Evolutionary conservation across 257 asterid genomes (phyloP).

Genomic region (Salvia splendens): DNA sequence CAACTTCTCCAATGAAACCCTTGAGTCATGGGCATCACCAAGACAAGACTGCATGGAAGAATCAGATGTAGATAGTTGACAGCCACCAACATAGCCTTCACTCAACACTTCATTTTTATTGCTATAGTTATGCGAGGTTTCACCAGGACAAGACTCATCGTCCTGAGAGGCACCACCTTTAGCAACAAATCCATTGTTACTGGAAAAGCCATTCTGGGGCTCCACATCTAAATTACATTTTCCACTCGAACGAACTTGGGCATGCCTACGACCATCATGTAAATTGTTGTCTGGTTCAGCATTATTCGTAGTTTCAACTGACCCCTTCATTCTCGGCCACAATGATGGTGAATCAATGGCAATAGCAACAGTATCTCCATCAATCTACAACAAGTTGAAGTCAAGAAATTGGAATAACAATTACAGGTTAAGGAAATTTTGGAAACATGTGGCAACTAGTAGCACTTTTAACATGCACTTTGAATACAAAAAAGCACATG

Average conservation of each 20-base stretch:
- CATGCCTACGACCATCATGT: conserved; percentile 35
- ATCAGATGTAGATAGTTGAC: conserved; percentile 30
- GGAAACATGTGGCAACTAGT: conserved; percentile 4
- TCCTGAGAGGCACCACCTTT: conserved; percentile 28
- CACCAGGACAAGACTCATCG: conserved; percentile 37
- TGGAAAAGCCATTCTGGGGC: conserved; percentile 26
- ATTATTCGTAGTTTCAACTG: conserved; percentile 35
- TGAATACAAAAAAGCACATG: background rate
- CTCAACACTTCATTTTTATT: conserved; percentile 30
- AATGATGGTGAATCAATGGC: conserved; percentile 68
- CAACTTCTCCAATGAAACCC: conserved; percentile 50
- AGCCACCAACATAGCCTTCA: conserved; percentile 33
- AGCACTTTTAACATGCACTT: conserved; percentile 9
- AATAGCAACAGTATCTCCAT: conserved; percentile 82
- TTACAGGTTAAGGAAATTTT: background rate
- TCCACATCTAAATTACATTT: conserved; percentile 46
- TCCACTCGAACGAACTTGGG: conserved; percentile 41
- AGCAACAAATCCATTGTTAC: conserved; percentile 21
- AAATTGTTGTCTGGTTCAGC: conserved; percentile 35
- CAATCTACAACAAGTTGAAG: conserved; percentile 54
- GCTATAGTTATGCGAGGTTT: conserved; percentile 25
- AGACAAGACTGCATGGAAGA: conserved; percentile 21
- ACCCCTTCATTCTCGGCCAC: conserved; percentile 62
- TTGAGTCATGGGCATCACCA: conserved; percentile 30
- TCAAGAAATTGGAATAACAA: conserved; percentile 24